A percentile compares a stretch with the other conserved stretches of the same genome.
These are phyloP conservation scores for Kokia cookei DNA, from an alignment of 441 rosid species.

Conservation along the genomic window DNA sequence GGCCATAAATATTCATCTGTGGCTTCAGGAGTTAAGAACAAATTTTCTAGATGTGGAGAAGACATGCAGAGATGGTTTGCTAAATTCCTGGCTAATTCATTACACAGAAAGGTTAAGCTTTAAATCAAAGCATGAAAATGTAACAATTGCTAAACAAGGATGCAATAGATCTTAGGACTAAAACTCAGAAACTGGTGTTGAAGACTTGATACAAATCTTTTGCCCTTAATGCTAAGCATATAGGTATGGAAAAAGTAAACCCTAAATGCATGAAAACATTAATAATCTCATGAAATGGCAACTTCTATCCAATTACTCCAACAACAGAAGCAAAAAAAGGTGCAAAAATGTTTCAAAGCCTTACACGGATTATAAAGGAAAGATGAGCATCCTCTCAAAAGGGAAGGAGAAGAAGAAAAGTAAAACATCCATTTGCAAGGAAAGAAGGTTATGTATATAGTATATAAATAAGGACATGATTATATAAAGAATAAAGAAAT, in stretches of 20 bases:
- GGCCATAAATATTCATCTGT: neutral
- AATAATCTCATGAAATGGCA: neutral
- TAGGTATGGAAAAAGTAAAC: neutral
- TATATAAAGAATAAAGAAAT: neutral
- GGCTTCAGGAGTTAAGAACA: neutral
- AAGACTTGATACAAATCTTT: too few relatives aligned
- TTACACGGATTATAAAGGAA: neutral
- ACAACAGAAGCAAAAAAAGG: neutral
- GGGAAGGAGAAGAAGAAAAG: neutral
- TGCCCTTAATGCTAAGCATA: neutral
- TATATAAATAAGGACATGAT: neutral
- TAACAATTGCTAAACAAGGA: neutral
- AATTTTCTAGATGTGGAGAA: neutral
- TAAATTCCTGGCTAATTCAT: neutral
- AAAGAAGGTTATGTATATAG: neutral
- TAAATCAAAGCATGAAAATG: neutral
- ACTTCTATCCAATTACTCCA: neutral
- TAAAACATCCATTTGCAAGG: neutral
- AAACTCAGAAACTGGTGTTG: too few relatives aligned
- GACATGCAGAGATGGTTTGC: neutral
- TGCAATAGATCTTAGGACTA: neutral
- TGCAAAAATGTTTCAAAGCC: neutral
- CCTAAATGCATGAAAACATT: neutral
- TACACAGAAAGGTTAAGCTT: neutral
- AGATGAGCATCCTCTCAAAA: neutral